These are phyloP conservation scores for Acorus calamus DNA, from an alignment of 106 monocot species.

Conservation along the genomic window DNA sequence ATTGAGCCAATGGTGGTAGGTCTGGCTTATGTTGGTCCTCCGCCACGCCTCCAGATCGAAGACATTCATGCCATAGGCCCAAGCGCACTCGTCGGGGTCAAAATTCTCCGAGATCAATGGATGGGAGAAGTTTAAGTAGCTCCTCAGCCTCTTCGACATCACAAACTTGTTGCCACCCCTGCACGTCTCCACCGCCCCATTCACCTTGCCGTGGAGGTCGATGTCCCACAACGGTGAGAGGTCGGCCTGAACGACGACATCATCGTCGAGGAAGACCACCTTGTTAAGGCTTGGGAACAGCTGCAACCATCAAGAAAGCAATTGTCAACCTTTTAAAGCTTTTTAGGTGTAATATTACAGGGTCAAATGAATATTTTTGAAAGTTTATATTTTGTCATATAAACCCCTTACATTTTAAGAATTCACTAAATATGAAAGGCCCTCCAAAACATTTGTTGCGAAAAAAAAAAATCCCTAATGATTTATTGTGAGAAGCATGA, in stretches of 20 bases:
- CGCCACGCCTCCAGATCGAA: conserved; percentile 38
- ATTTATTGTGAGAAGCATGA: no score
- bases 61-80: conserved; percentile 43
- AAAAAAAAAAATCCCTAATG: no score
- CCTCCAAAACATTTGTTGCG: no score
- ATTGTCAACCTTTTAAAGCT: neutral
- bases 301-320: neutral
- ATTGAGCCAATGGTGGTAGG: conserved; percentile 58
- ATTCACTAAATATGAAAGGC: no score
- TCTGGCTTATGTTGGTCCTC: conserved; percentile 29
- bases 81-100: conserved; percentile 31
- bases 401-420: no score
- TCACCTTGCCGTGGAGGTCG: conserved; percentile 35
- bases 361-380: no score
- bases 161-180: conserved; percentile 31
- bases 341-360: neutral
- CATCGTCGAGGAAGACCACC: conserved; percentile 35
- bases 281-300: conserved; percentile 60
- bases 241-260: conserved; percentile 32
- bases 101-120: conserved; percentile 25
- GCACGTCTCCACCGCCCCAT: conserved; percentile 37
- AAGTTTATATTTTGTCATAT: no score
- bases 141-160: conserved; percentile 33
- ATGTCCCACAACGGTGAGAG: conserved; percentile 37
- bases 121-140: conserved; percentile 39